These are phyloP conservation scores for Xerocomellus chrysenteron DNA, from an alignment of 768 basidiomycete genomes.

Conservation along the genomic window DNA sequence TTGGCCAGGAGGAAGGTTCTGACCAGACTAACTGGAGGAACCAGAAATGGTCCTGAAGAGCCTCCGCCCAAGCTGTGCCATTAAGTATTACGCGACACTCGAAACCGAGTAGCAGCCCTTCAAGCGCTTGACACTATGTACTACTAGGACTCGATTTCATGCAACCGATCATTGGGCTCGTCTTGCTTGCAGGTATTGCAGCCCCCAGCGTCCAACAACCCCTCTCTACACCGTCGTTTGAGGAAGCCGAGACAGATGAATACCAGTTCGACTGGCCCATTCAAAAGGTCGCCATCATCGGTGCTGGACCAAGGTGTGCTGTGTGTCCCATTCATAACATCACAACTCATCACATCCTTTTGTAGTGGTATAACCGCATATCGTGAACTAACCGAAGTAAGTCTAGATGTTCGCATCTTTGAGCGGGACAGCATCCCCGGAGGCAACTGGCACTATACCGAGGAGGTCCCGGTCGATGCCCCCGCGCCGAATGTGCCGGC, in stretches of 20 bases:
- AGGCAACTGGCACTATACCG: slow-evolving; percentile 18
- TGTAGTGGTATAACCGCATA: slow-evolving; percentile 13
- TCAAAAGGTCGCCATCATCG: slow-evolving; percentile 13
- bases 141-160: neutral
- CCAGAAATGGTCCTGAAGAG: too few species aligned
- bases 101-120: too few species aligned
- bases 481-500: slow-evolving; percentile 8
- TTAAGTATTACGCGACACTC: too few species aligned
- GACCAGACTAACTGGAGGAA: too few species aligned
- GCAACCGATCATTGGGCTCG: neutral
- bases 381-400: slow-evolving; percentile 12
- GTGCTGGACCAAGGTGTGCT: slow-evolving; percentile 16
- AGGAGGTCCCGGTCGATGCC: slow-evolving; percentile 11
- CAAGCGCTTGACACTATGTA: too few species aligned
- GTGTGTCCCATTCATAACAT: neutral
- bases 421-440: slow-evolving; percentile 7
- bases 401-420: slow-evolving; percentile 17
- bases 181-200: neutral
- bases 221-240: neutral
- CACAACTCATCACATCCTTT: neutral
- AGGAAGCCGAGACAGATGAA: neutral
- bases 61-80: too few species aligned
- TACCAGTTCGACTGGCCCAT: slow-evolving; percentile 16
- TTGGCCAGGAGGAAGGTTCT: slow-evolving; percentile 60
- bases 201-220: slow-evolving; percentile 1